Evolutionary conservation across 208 protist species (phyloP).

Genomic region (Leishmania tropica): DNA sequence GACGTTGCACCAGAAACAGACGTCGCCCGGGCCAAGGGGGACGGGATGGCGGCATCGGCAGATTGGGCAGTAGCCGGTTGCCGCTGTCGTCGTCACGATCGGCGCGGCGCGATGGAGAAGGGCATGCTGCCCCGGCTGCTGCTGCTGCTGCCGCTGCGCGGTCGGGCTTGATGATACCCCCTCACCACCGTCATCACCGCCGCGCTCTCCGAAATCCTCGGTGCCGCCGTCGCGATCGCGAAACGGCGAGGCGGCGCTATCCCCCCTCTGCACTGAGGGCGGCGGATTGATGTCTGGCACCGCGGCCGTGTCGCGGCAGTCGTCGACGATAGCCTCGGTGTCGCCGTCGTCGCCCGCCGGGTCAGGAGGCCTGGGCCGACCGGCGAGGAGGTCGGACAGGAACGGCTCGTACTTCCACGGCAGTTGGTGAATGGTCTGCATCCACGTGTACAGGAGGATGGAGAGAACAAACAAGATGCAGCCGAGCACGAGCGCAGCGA

Average conservation of each 20-base stretch:
- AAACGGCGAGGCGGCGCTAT: background rate
- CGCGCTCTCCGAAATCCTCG: background rate
- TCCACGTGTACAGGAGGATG: constrained; percentile 45
- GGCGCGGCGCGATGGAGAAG: background rate
- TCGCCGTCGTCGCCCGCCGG: background rate
- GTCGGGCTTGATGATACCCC: background rate
- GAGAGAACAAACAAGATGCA: constrained; percentile 40
- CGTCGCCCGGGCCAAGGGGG: constrained; percentile 44
- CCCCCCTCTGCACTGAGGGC: background rate
- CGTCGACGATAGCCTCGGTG: too few species aligned
- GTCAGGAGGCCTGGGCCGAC: background rate
- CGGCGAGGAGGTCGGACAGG: constrained; percentile 33
- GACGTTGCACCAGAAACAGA: constrained; percentile 71
- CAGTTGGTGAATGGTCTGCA: constrained; percentile 45
- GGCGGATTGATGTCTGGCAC: background rate
- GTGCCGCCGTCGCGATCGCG: background rate
- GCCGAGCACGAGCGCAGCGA: constrained; percentile 40
- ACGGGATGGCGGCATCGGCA: constrained; percentile 48
- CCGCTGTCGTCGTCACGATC: background rate
- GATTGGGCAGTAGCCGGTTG: constrained; percentile 47
- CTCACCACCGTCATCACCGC: background rate
- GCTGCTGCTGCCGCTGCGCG: background rate
- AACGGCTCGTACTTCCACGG: constrained; percentile 68
- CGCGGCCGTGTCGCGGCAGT: background rate
- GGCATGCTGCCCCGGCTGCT: background rate